These are phyloP conservation scores for Henckelia pumila DNA, from an alignment of 257 asterid species.

Conservation along the genomic window DNA sequence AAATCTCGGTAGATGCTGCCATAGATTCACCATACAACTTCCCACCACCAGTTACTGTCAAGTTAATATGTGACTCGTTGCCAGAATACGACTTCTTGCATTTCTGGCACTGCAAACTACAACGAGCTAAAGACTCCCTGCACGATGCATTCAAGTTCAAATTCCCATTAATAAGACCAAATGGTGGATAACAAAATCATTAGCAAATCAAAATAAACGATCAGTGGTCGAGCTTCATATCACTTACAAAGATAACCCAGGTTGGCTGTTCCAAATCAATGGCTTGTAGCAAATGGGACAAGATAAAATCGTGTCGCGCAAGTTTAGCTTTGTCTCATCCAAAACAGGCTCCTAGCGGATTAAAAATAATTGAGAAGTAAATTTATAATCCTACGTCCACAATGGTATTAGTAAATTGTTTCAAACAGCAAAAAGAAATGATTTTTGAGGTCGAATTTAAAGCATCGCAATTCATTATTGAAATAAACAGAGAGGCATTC, in stretches of 20 bases:
- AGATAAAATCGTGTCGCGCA: conserved; percentile 51
- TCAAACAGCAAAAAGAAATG: too few species aligned
- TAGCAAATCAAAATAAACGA: background rate
- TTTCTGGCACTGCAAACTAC: conserved; percentile 51
- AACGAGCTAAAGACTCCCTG: conserved; percentile 51
- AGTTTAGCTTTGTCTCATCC: conserved; percentile 47
- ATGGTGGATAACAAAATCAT: background rate
- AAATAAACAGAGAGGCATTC: background rate
- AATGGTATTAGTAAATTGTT: background rate
- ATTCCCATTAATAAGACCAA: background rate
- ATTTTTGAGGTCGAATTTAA: background rate
- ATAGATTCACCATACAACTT: conserved; percentile 62
- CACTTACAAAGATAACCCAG: conserved; percentile 52
- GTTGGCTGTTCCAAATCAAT: conserved; percentile 37
- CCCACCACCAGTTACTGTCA: conserved; percentile 57
- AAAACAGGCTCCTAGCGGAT: conserved; percentile 38
- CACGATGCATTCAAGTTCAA: conserved; percentile 7
- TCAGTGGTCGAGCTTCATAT: background rate
- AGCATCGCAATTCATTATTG: too few species aligned
- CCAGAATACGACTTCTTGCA: conserved; percentile 65
- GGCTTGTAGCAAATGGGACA: conserved; percentile 75
- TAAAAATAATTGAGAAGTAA: conserved; percentile 4
- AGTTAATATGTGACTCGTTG: conserved; percentile 59
- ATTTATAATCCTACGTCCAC: conserved; percentile 4
- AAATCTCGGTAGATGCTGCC: conserved; percentile 75